Conservation (phyloP, 495 filamentous ascomycete species). For the Penicillium diatomitis region DNA sequence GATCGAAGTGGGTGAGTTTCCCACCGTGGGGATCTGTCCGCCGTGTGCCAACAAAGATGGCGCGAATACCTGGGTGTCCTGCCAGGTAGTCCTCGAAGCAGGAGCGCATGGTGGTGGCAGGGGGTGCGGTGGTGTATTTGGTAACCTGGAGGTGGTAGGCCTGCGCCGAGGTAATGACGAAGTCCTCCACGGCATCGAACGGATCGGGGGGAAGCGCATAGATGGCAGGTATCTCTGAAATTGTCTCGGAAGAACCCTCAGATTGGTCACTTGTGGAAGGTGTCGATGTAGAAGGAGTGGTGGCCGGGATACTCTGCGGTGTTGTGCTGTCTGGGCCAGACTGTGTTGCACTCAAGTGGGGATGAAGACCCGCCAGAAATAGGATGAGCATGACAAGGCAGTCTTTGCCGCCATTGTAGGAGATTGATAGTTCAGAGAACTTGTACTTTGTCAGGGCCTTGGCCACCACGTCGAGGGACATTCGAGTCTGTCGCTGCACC, state of each 20-base stretch:
- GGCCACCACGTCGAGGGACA: constrained; percentile 60
- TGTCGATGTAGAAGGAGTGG: not conserved
- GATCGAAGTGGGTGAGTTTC: constrained; percentile 66
- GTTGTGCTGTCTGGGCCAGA: not conserved
- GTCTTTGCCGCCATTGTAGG: constrained; percentile 98
- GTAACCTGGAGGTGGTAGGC: constrained; percentile 69
- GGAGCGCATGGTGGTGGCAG: constrained; percentile 38
- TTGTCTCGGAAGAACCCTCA: not conserved
- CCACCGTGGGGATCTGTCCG: constrained; percentile 88
- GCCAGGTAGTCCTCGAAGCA: constrained; percentile 71
- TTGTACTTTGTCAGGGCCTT: constrained; percentile 63
- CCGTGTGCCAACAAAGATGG: constrained; percentile 87
- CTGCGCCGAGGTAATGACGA: constrained; percentile 54
- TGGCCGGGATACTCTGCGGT: not conserved
- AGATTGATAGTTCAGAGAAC: constrained; percentile 73
- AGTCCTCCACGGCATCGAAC: constrained; percentile 76
- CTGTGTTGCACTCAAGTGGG: constrained; percentile 6
- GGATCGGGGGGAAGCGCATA: constrained; percentile 77
- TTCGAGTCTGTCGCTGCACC: constrained; percentile 64
- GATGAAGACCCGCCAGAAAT: constrained; percentile 61
- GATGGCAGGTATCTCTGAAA: constrained; percentile 58
- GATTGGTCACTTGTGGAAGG: not conserved
- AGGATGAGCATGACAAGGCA: constrained; percentile 89
- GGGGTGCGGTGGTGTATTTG: constrained; percentile 57
- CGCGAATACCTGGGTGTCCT: constrained; percentile 52